Evolutionary conservation across 2,329 filamentous ascomycete species (phyloP).

Genomic region (Neofusicoccum umdonicola): DNA sequence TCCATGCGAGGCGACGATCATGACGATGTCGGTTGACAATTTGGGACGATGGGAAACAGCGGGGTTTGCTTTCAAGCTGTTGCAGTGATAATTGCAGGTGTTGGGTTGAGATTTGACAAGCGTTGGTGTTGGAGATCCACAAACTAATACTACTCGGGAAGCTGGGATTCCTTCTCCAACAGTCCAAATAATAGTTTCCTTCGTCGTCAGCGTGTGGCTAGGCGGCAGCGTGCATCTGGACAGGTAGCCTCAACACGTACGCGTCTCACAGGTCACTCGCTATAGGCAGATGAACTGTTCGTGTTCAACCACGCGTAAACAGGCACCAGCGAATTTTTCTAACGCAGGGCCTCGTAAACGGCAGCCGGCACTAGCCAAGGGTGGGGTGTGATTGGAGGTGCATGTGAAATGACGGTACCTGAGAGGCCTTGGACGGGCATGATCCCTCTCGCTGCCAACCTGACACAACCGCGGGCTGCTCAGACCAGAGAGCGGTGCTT

Average conservation of each 20-base stretch:
- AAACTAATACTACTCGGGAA: not conserved
- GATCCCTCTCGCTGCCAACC: not conserved
- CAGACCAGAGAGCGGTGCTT: not conserved
- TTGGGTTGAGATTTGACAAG: not conserved
- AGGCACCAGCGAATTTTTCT: conserved; percentile 5
- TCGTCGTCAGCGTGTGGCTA: not conserved
- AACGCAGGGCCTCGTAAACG: not conserved
- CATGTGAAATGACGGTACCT: conserved; percentile 6
- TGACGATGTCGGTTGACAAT: not conserved
- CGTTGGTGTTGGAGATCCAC: not conserved
- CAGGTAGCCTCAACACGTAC: not conserved
- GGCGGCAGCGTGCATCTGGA: not conserved
- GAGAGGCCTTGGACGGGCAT: conserved; percentile 1
- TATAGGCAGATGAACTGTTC: not conserved
- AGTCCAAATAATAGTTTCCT: not conserved
- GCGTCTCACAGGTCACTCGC: not conserved
- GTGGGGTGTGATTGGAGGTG: conserved; percentile 4
- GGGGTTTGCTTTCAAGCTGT: not conserved
- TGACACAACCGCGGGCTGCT: conserved; percentile 4
- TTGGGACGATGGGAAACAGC: not conserved
- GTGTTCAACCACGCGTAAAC: not conserved
- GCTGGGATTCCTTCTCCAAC: not conserved
- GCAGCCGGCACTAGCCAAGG: not conserved
- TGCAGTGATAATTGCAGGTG: not conserved
- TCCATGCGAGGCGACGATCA: not conserved